Evolutionary conservation across 352 stramenopile species (phyloP), one percentile per base, ranked within the genome.

Genomic region (Globisporangium paddicum): DNA sequence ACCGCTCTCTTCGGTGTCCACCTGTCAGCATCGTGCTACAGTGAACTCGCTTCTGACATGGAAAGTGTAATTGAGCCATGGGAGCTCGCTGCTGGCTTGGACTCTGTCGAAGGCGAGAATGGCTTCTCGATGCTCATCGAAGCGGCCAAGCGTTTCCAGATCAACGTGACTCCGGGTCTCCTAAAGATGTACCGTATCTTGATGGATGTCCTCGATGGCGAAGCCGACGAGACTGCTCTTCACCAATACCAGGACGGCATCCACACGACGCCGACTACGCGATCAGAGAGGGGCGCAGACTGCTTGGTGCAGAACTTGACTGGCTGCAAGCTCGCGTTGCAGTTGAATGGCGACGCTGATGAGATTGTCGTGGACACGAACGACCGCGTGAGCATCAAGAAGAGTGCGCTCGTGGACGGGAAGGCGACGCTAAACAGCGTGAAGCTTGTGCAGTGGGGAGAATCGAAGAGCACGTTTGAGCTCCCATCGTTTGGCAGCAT

Each of bases 221-320:
- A 88, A 50, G 78, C 77, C 3, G 72, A 86, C 41, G 57, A 80
- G 45, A 78, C 80, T 64, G 71, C 75, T 51, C 21, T 87, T 18
- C 75, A 84, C 44, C 82, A 88, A 55, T 75, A 89, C 60, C 77
- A 88, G 40, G 80, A 90, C 53, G 73, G 71, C 21, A 71, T 88
- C 52, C 71, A 75, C 18, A 73, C 62, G 1, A 60, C 65, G 19
- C 35, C 75, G 28, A 69, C 69, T 19, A 61, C 71, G 10, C 79
- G 75, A 41, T 75, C 60, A 3, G 69, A 66, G 25, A 71, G 78
- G 40, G 68, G 72, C 10, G 64, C 50, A 0, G 79, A 90, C 19
- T 89, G 78, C 10, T 59, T 91, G 11, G 64, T 93, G 46, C 73
- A 90, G 47, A 93, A 93, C 66, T 68, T 76, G 51, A 91, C 81